Conservation (phyloP, 768 basidiomycete genomes). For the Boletus edulis region DNA sequence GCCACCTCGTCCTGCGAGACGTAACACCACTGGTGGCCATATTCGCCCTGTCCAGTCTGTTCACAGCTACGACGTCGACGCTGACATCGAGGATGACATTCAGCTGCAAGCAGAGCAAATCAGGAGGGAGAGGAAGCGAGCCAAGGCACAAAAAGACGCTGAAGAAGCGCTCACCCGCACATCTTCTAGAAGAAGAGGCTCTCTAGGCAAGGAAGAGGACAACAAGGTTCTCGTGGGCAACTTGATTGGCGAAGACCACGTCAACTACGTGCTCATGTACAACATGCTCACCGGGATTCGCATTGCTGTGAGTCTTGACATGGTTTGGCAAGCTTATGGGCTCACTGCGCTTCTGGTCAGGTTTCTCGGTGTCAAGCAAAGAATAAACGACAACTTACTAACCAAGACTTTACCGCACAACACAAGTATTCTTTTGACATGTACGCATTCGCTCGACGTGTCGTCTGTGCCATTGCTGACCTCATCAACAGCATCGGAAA, state of each 20-base stretch:
- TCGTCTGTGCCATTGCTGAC: background rate
- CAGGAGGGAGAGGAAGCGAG: constrained; percentile 76
- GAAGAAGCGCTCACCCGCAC: constrained; percentile 52
- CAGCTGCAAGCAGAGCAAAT: constrained; percentile 88
- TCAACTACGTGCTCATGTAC: constrained; percentile 99
- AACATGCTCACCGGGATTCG: constrained; percentile 99
- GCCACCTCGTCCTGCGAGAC: constrained; percentile 46
- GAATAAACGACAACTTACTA: constrained; percentile 77
- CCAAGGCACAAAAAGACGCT: constrained; percentile 60
- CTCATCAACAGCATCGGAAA: constrained; percentile 73
- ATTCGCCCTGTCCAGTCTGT: constrained; percentile 33
- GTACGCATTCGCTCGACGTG: constrained; percentile 41
- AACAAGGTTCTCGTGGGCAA: constrained; percentile 81
- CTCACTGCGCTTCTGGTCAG: constrained; percentile 37
- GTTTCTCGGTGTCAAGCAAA: constrained; percentile 97
- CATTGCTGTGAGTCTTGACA: constrained; percentile 65
- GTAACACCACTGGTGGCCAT: constrained; percentile 69
- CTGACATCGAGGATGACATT: constrained; percentile 56
- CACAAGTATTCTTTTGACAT: constrained; percentile 99
- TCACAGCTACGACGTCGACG: constrained; percentile 37
- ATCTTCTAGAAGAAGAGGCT: constrained; percentile 22
- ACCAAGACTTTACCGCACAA: constrained; percentile 81
- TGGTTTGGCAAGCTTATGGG: background rate
- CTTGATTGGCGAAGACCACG: constrained; percentile 96
- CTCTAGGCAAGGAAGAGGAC: constrained; percentile 38